Evolutionary conservation across 2,329 filamentous ascomycete genomes (phyloP), one percentile per base, ranked within the genome.

Genomic region (Xylariaceae sp.): DNA sequence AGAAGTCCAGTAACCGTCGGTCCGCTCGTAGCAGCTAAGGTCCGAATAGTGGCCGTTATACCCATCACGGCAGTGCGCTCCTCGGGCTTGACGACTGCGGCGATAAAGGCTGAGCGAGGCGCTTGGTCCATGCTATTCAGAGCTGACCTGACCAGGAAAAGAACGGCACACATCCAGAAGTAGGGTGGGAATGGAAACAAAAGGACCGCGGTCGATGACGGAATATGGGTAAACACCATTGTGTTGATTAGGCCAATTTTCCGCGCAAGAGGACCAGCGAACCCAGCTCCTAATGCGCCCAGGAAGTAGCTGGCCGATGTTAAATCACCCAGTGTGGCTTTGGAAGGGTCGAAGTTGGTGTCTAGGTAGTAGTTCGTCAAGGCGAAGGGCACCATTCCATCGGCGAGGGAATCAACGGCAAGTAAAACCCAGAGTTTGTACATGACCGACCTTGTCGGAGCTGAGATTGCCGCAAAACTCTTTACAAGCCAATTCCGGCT

Each of bases 11-110:
- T 85, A 1, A 84, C 62, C 1, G 71, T 78, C 0, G 82, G 82
- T 0, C 82, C 75, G 0, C 73, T 65, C 51, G 74, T 82, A 55
- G 81, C 76, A 0, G 83, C 81, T 11, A 87, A 61, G 0, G 83
- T 87, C 6, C 83, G 73, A 28, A 87, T 53, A 62, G 82, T 82
- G 43, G 72, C 75, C 0, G 83, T 87, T 58, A 88, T 84, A 12
- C 85, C 85, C 82, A 88, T 84, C n/a, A 85, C 83, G 0, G 83
- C 84, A 0, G 85, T 88, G 1, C 84, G 73, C 66, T 88, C 85
- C 48, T 82, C 78, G 0, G 83, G 79, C 55, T 76, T 79, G 2
- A 88, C 84, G 0, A 86, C 82, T 0, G 83, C 83, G 1, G 84
- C 83, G 45, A 88, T 86, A 51, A 88, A 82, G 0, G 85, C 84